Evolutionary conservation across 495 filamentous ascomycete genomes (phyloP), one percentile per base, ranked within the genome.

Genomic region (Cairneyella variabilis): DNA sequence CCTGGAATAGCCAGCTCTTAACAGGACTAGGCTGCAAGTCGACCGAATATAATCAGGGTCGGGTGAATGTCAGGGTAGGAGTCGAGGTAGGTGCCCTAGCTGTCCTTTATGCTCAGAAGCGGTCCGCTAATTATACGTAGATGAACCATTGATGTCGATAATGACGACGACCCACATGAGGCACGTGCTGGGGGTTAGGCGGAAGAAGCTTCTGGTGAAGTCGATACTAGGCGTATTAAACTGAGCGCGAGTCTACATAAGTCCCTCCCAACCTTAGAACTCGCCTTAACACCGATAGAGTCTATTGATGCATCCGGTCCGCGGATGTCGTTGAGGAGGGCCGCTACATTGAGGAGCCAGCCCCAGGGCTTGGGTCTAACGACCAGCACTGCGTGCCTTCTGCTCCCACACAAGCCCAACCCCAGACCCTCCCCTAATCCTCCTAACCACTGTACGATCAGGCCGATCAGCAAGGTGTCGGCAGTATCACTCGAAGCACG

Each of bases 401-500:
- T 55, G 25, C 52, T 51, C 45, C 36, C 21, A 22, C 46, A 56
- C 53, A 56, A 56, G 36, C n/a, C 17, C 45, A 56, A 49, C 45
- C 32, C 40, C 51, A 54, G 28, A 46, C 21, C 42, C 37, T 54
- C 51, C 28, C 26, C 42, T 42, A 54, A 54, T 48, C 26, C 40
- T 37, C 51, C 28, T 6, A 27, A 20, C 52, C 30, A 36, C 46
- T 48, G 21, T 30, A 55, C 39, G 52, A 48, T 48, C 28, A 55
- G 52, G 48, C n/a, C 38, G 10, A 56, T 43, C 53, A 56, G 53
- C 53, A 56, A 56, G 46, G 21, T 51, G 20, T 56, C 45, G 25
- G 20, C 45, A 34, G 20, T 39, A 42, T 50, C 25, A 56, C 53
- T 42, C 36, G 20, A 22, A 43, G 44, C 32, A 55, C 20, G 42